These are phyloP conservation scores for Scheffersomyces coipomensis DNA, from an alignment of 805 yeast genomes.

Conservation along the genomic window DNA sequence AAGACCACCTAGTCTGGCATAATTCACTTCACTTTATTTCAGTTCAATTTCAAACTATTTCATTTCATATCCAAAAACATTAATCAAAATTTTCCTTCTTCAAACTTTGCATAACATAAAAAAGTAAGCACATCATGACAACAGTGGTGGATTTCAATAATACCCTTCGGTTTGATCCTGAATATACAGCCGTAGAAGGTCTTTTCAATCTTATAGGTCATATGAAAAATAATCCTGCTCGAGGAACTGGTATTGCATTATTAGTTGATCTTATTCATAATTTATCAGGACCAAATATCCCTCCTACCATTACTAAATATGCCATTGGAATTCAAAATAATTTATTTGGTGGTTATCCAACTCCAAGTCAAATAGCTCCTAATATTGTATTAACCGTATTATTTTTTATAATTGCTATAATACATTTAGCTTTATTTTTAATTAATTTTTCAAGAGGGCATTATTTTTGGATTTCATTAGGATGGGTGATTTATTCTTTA, in stretches of 20 bases:
- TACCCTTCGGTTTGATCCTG: background rate
- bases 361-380: constrained; percentile 53
- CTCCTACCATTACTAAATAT: constrained; percentile 34
- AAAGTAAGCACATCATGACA: no score
- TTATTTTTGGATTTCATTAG: constrained; percentile 52
- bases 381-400: constrained; percentile 52
- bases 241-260: constrained; percentile 26
- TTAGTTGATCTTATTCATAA: constrained; percentile 21
- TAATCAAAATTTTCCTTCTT: no score
- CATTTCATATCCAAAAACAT: no score
- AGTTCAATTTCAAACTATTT: no score
- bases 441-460: constrained; percentile 56
- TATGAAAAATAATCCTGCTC: constrained; percentile 18
- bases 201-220: constrained; percentile 19
- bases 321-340: constrained; percentile 43
- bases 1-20: no score
- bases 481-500: constrained; percentile 49
- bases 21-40: no score
- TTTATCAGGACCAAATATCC: constrained; percentile 35
- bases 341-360: constrained; percentile 66
- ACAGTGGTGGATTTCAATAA: constrained; percentile 1
- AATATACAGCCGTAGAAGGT: constrained; percentile 19
- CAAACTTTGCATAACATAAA: no score
- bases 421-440: constrained; percentile 47
- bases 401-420: constrained; percentile 45